Base-by-base conservation (phyloP, 192 early-diverging fungal genomes). In the Pilaira anomala region DNA sequence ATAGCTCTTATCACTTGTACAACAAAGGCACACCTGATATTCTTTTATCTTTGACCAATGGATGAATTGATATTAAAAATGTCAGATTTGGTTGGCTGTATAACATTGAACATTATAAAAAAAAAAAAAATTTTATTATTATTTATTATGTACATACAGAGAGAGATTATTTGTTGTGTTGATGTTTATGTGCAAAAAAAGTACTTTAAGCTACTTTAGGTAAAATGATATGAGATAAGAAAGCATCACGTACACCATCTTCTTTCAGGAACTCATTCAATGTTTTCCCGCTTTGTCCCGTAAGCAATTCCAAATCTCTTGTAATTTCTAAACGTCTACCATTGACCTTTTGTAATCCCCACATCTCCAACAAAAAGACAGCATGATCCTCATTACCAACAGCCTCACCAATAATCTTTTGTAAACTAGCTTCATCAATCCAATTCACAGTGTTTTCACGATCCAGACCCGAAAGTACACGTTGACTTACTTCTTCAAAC, bases 231-330 rank as follows among this genome's bases (percentile, higher is more conserved):
- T 45, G 41, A 25, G 49, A 30, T 28, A 63, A n/a, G 60, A 69
- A 69, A 25, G 60, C 49, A 40, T 69, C 67, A 48, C 59, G 52
- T 33, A 73, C 65, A 48, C 40, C 26, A 19, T 73, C 65, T 26
- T 73, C 71, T 30, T 73, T 48, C 48, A 73, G 63, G 50, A 48
- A 73, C 29, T 73, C 71, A 12, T 67, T 67, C 48, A 73, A 48
- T 13, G 62, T 63, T 58, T 62, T 73, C 41, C 74, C 74, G 55
- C 74, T 76, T 59, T 76, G 59, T 26, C 74, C 74, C 6, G 74
- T 76, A 13, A 76, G 48, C 40, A 48, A 44, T 60, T 76, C 74
- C 4, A 76, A 53, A 46, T 76, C 74, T 26, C 74, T 68, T 41
- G 74, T 76, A 40, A 70, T 62, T 54, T 76, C 74, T 25, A 76